Evolutionary conservation across 2,329 filamentous ascomycete species (phyloP), one percentile per base, ranked within the genome.

Genomic region (Ceratocystis ficicola): DNA sequence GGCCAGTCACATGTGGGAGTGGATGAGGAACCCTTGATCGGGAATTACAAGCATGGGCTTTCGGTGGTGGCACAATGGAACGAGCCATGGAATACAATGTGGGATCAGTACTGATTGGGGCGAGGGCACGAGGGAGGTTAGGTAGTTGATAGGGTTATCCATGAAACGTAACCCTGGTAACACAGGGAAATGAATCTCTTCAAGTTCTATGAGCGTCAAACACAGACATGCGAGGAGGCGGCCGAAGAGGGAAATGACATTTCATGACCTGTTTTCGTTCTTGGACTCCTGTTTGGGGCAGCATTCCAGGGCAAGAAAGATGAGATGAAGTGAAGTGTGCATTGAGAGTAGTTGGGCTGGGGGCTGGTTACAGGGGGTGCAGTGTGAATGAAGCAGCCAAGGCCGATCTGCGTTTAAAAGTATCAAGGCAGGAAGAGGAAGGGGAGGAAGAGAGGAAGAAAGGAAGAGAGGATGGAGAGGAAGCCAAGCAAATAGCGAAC

Each of bases 1-100:
- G 85, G 86, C 2, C 80, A 86, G 73, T 82, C 83, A 69, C 89
- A 92, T 77, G 87, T 87, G 72, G 89, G 88, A 12, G 83, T 93
- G 66, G 89, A 93, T 72, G 81, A 90, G 75, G 88, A 92, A 76
- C 85, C 88, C 73, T 76, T 92, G 71, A 76, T 80, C 68, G 81
- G 80, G 68, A 76, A 74, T 66, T 92, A 90, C 73, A 84, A 82
- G 73, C 85, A 88, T 72, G 86, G 86, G 4, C 73, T 80, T 41
- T 15, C 36, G 55, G 78, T 80, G 66, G 78, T 79, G 41, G 25
- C 15, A 20, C 28, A 59, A 7, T 36, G 25, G 17, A 15, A 36
- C 6, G 28, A 36, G 28, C 55, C 55, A 17, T 59, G 55, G 55
- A 59, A 59, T 2, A 59, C 15, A 28, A 17, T 59, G 28, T 65